A percentile compares a stretch with the other conserved stretches of the same genome.
These are phyloP conservation scores for Phytophthora lateralis DNA, from an alignment of 352 stramenopile genomes.

Conservation along the genomic window DNA sequence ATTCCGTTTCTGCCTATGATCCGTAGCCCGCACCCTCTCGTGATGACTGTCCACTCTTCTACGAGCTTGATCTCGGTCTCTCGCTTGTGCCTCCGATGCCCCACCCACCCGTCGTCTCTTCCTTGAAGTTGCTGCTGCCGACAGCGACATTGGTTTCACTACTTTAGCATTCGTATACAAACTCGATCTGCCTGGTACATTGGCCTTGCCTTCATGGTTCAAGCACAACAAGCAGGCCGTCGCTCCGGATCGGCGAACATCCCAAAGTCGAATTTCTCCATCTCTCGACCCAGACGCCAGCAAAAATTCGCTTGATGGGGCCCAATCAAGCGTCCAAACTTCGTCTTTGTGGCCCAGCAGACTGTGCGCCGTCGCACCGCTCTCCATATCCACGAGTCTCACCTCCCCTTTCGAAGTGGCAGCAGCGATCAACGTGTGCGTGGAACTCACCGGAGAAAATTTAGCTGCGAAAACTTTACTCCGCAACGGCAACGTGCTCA, in stretches of 20 bases:
- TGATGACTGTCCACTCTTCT: slow-evolving; percentile 26
- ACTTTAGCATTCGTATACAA: slow-evolving; percentile 58
- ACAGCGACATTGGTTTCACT: slow-evolving; percentile 41
- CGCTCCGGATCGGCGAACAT: slow-evolving; percentile 82
- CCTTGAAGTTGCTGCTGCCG: slow-evolving; percentile 28
- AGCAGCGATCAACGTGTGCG: slow-evolving; percentile 74
- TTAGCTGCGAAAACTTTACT: slow-evolving; percentile 67
- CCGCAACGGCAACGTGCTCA: slow-evolving; percentile 62
- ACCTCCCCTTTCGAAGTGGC: slow-evolving; percentile 64
- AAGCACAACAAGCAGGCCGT: slow-evolving; percentile 85
- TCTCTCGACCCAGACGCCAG: slow-evolving; percentile 62
- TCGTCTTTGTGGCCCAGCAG: slow-evolving; percentile 81
- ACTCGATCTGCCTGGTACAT: slow-evolving; percentile 51
- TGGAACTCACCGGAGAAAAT: slow-evolving; percentile 65
- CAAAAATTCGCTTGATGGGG: slow-evolving; percentile 68
- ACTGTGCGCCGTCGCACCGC: slow-evolving; percentile 62
- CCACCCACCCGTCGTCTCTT: slow-evolving; percentile 38
- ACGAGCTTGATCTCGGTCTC: slow-evolving; percentile 29
- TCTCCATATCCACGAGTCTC: slow-evolving; percentile 79
- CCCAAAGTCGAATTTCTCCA: slow-evolving; percentile 83
- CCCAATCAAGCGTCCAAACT: slow-evolving; percentile 83
- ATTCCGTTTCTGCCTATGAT: slow-evolving; percentile 31
- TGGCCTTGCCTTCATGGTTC: slow-evolving; percentile 67
- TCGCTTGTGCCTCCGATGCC: slow-evolving; percentile 25
- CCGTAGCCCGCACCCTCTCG: slow-evolving; percentile 10